These are phyloP conservation scores for Prunella vulgaris DNA, from an alignment of 257 asterid genomes.

Conservation along the genomic window DNA sequence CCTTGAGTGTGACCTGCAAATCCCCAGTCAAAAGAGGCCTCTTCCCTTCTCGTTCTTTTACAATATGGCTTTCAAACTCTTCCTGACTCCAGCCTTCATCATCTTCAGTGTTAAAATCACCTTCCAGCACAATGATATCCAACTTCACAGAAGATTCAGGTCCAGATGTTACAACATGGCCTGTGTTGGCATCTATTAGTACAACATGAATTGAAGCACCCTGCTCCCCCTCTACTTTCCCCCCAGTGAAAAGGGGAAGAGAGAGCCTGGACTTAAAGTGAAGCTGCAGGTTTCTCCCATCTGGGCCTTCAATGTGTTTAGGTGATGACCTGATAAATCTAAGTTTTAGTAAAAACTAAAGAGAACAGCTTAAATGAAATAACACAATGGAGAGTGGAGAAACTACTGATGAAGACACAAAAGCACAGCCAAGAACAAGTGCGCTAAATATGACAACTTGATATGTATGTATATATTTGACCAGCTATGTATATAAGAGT, in stretches of 20 bases:
- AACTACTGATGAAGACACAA: background rate
- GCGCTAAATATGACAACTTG: background rate
- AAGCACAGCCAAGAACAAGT: background rate
- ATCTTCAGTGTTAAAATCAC: conserved; percentile 86
- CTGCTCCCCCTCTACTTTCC: conserved; percentile 97
- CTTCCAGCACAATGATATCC: conserved; percentile 87
- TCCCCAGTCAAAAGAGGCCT: conserved; percentile 93
- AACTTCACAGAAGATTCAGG: conserved; percentile 81
- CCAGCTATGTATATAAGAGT: background rate
- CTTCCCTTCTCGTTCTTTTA: conserved; percentile 95
- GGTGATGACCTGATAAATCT: conserved; percentile 66
- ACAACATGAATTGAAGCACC: conserved; percentile 90
- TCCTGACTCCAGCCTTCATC: conserved; percentile 84
- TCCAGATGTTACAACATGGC: conserved; percentile 79
- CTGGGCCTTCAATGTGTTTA: conserved; percentile 80
- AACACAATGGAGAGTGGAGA: background rate
- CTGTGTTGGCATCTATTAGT: conserved; percentile 62
- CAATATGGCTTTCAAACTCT: conserved; percentile 90
- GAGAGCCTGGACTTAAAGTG: conserved; percentile 79
- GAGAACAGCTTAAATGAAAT: background rate
- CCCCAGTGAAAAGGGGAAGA: conserved; percentile 94
- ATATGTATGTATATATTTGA: background rate
- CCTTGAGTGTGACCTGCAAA: conserved; percentile 79
- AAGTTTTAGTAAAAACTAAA: conserved; percentile 14
- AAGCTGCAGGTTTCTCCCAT: conserved; percentile 90